Evolutionary conservation across 169 alveolate species (phyloP).

Genomic region (Plasmodium falciparum): DNA sequence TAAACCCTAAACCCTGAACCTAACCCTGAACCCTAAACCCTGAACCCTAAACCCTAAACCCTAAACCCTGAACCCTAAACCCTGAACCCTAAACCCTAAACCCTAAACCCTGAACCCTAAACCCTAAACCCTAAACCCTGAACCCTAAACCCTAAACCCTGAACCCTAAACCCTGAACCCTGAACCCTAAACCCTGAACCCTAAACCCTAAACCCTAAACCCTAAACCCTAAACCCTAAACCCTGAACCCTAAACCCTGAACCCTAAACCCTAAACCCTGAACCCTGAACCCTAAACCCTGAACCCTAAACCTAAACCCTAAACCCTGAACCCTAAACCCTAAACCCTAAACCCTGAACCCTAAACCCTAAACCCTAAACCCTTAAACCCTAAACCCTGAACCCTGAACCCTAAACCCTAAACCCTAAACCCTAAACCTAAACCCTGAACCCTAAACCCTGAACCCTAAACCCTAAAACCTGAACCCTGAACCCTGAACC

Average conservation of each 20-base stretch:
- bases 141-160: too few species aligned
- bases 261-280: slow-evolving; percentile 1
- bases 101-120: slow-evolving; percentile 2
- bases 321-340: slow-evolving; percentile 2
- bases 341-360: background rate
- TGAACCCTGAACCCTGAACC: too few species aligned
- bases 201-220: background rate
- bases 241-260: slow-evolving; percentile 1
- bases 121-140: too few species aligned
- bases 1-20: background rate
- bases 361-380: background rate
- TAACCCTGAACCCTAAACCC: slow-evolving; percentile 1
- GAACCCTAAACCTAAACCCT: background rate
- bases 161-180: too few species aligned
- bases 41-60: slow-evolving; percentile 2
- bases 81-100: slow-evolving; percentile 2
- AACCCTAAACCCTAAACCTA: too few species aligned
- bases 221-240: slow-evolving; percentile 4
- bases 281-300: background rate
- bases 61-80: slow-evolving; percentile 4
- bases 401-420: background rate
- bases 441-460: too few species aligned
- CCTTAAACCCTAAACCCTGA: too few species aligned
- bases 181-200: too few species aligned
- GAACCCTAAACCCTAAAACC: too few species aligned